Percentiles rank a stretch among this genome's conserved stretches.
These are phyloP conservation scores for Vitis cinerea DNA, from an alignment of 164 flowering plant genomes.

Conservation along the genomic window DNA sequence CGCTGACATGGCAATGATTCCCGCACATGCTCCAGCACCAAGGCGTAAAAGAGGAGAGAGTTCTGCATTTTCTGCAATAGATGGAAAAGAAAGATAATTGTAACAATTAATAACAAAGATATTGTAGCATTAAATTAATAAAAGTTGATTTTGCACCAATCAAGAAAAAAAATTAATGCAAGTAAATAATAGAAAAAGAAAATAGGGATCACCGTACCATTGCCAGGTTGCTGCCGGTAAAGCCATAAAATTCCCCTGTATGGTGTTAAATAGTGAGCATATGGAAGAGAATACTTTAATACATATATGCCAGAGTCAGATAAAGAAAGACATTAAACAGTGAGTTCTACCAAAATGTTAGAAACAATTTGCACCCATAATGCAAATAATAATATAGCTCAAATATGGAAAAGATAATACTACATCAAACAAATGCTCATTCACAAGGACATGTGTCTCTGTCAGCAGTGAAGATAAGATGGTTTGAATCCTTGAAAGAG, in stretches of 20 bases:
- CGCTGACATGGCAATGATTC: conserved; percentile 98
- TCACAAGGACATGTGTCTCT: neutral
- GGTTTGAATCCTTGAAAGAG: neutral
- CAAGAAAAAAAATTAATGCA: neutral
- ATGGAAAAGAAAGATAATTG: no score
- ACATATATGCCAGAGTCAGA: neutral
- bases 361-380: neutral
- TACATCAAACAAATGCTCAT: neutral
- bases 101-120: no score
- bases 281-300: neutral
- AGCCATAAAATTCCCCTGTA: conserved; percentile 75
- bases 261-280: conserved; percentile 8
- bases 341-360: neutral
- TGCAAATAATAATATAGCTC: neutral
- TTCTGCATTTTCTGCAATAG: conserved; percentile 68
- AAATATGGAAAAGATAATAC: neutral
- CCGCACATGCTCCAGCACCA: conserved; percentile 99
- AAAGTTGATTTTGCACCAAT: no score
- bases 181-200: neutral
- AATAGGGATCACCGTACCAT: conserved; percentile 50
- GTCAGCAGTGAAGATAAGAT: neutral
- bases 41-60: conserved; percentile 91
- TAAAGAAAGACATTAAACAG: neutral
- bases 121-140: no score
- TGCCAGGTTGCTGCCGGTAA: conserved; percentile 70